These are phyloP conservation scores for Baudoinia panamericana DNA, from an alignment of 495 filamentous ascomycete genomes.

Conservation along the genomic window DNA sequence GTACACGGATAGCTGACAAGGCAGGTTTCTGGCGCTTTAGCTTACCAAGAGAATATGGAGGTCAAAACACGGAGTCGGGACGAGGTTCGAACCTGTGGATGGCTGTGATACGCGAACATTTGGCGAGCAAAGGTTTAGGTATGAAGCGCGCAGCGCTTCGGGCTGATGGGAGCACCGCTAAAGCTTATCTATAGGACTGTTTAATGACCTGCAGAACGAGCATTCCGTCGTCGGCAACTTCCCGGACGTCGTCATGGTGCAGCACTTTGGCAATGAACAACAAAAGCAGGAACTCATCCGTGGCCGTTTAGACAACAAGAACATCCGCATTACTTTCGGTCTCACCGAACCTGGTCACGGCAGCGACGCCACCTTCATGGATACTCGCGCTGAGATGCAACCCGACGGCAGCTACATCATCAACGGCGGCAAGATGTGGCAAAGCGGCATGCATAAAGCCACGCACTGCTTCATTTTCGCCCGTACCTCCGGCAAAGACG, in stretches of 20 bases:
- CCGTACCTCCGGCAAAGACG: conserved; percentile 36
- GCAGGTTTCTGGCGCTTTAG: conserved; percentile 46
- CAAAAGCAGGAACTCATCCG: conserved; percentile 40
- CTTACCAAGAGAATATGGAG: conserved; percentile 42
- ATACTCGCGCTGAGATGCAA: conserved; percentile 33
- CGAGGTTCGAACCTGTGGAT: conserved; percentile 43
- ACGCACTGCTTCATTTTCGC: conserved; percentile 49
- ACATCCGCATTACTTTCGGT: conserved; percentile 44
- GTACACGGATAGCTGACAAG: conserved; percentile 35
- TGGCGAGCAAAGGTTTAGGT: conserved; percentile 42
- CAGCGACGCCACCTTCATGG: conserved; percentile 47
- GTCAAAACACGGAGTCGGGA: conserved; percentile 30
- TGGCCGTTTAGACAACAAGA: conserved; percentile 35
- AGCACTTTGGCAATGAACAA: conserved; percentile 38
- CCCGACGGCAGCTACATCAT: conserved; percentile 37
- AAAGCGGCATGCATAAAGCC: conserved; percentile 44
- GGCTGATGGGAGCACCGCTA: too few species aligned
- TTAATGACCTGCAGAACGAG: conserved; percentile 51
- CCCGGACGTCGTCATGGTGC: conserved; percentile 44
- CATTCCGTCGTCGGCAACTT: conserved; percentile 47
- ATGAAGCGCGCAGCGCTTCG: too few species aligned
- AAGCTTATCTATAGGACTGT: too few species aligned
- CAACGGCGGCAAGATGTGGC: conserved; percentile 47
- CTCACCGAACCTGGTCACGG: conserved; percentile 49
- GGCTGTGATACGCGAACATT: conserved; percentile 44